Evolutionary conservation across 2,329 filamentous ascomycete species (phyloP).

Genomic region (Xylaria polymorpha): DNA sequence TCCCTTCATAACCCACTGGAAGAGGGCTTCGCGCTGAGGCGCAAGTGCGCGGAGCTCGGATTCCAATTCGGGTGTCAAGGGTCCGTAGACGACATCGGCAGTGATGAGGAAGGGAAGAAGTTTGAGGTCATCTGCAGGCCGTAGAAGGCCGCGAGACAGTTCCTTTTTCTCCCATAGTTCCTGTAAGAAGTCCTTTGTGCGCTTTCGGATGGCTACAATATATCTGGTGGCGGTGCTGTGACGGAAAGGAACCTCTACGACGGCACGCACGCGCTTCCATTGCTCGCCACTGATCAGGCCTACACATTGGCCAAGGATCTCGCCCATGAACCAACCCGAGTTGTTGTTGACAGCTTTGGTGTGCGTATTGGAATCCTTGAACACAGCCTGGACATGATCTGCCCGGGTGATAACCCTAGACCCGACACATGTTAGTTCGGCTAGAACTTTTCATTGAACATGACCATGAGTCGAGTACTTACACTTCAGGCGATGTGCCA

Average conservation of each 20-base stretch:
- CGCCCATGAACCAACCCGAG: slow-evolving; percentile 52
- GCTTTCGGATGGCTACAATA: not conserved
- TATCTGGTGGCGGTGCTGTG: slow-evolving; percentile 11
- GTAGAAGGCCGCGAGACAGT: slow-evolving; percentile 17
- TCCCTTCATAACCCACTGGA: slow-evolving; percentile 51
- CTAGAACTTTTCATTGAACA: not conserved
- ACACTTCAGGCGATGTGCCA: slow-evolving; percentile 55
- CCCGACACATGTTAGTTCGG: not conserved
- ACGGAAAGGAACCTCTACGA: slow-evolving; percentile 39
- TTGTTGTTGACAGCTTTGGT: slow-evolving; percentile 56
- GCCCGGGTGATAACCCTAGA: not conserved
- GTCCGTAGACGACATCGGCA: slow-evolving; percentile 54
- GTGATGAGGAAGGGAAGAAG: slow-evolving; percentile 54
- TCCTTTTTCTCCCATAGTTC: slow-evolving; percentile 7
- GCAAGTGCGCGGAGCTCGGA: slow-evolving; percentile 43
- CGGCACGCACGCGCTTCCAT: slow-evolving; percentile 47
- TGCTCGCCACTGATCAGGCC: slow-evolving; percentile 53
- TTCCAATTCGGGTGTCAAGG: slow-evolving; percentile 44
- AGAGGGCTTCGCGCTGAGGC: slow-evolving; percentile 50
- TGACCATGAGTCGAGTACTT: slow-evolving; percentile 27
- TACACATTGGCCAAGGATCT: slow-evolving; percentile 57
- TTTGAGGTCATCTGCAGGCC: slow-evolving; percentile 43
- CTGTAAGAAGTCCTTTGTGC: not conserved
- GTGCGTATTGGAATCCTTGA: slow-evolving; percentile 58
- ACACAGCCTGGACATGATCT: slow-evolving; percentile 51